A percentile compares a stretch with the other conserved stretches of the same genome.
These are phyloP conservation scores for Tetragonia tetragonoides DNA, from an alignment of 148 eudicot species.

Conservation along the genomic window DNA sequence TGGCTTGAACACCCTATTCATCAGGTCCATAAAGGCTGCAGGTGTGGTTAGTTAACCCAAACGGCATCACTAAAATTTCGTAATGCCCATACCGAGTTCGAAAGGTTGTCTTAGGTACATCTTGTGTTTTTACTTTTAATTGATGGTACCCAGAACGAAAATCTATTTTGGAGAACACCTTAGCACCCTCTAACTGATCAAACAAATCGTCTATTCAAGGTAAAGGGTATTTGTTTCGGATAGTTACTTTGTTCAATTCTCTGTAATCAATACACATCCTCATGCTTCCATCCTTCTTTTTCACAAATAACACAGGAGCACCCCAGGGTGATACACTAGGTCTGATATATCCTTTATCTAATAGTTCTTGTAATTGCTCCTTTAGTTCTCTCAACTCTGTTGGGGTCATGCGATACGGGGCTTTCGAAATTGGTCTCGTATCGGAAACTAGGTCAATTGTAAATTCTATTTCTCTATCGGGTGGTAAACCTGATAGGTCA, in stretches of 20 bases:
- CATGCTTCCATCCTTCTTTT: neutral
- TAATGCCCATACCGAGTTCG: neutral
- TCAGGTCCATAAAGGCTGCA: neutral
- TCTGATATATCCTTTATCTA: too few species aligned
- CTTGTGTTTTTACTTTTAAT: neutral
- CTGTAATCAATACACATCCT: neutral
- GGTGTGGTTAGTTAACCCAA: neutral
- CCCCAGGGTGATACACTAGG: too few species aligned
- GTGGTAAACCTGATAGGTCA: constrained; percentile 12
- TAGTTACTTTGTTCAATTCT: neutral
- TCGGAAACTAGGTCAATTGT: constrained; percentile 9
- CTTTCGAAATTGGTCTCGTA: constrained; percentile 15
- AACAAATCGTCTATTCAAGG: neutral
- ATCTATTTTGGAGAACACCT: neutral
- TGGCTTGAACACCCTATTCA: neutral
- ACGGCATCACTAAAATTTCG: neutral
- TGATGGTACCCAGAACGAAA: neutral
- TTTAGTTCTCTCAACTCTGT: too few species aligned
- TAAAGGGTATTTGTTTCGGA: neutral
- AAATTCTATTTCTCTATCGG: constrained; percentile 5
- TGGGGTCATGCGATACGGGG: constrained; percentile 22
- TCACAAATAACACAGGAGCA: too few species aligned
- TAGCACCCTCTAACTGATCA: neutral
- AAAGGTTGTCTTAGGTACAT: neutral
- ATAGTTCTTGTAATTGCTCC: too few species aligned